These are phyloP conservation scores for Fraxinus albicans DNA, from an alignment of 305 asterid genomes.

Conservation along the genomic window DNA sequence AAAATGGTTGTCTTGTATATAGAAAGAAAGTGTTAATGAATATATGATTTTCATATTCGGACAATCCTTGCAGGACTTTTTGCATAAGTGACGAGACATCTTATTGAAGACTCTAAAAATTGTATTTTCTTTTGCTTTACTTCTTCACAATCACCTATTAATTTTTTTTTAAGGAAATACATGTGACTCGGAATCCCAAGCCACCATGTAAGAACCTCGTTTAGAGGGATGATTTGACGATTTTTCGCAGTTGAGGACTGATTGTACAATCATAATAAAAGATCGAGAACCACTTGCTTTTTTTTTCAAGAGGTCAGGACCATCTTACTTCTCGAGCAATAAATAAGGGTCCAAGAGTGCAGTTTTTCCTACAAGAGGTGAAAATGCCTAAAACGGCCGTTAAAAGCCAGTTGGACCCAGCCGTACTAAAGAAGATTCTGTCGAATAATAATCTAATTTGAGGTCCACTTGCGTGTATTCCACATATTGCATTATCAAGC, in stretches of 20 bases:
- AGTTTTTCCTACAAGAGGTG: neutral
- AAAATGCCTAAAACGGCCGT: neutral
- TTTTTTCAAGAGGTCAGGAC: neutral
- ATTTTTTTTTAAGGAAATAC: neutral
- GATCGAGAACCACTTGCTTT: neutral
- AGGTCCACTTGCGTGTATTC: neutral
- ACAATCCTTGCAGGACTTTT: no score
- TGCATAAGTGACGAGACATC: no score
- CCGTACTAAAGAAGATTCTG: neutral
- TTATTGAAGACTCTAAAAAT: no score
- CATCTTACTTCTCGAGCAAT: neutral
- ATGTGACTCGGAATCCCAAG: neutral
- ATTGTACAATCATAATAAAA: neutral
- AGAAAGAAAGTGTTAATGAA: neutral
- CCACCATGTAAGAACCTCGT: no score
- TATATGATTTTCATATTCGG: no score
- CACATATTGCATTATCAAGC: no score
- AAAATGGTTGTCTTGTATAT: neutral
- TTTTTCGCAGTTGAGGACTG: neutral
- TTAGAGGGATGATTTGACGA: neutral
- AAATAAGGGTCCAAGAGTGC: neutral
- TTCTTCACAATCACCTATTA: no score
- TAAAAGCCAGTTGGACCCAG: neutral
- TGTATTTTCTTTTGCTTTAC: no score
- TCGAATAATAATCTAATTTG: neutral